A percentile compares a stretch with the other conserved stretches of the same genome.
Evolutionary conservation across 805 yeast genomes (phyloP).

Genomic region (Lachancea fermentati): DNA sequence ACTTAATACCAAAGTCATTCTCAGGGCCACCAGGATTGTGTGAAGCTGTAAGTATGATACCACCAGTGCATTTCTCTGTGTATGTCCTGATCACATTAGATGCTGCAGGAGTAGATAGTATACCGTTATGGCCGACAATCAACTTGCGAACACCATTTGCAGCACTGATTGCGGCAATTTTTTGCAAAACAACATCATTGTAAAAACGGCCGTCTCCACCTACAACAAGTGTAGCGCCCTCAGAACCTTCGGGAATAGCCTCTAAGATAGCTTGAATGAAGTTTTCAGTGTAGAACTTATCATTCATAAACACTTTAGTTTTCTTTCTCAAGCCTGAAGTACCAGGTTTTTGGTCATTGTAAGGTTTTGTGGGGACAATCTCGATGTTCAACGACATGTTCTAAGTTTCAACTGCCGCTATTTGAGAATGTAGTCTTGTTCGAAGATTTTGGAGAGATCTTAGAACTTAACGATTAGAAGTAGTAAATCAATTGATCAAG

Average conservation of each 20-base stretch:
- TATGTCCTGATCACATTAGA: conserved; percentile 82
- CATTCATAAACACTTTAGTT: conserved; percentile 71
- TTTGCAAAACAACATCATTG: conserved; percentile 72
- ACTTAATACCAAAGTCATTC: conserved; percentile 91
- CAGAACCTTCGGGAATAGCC: conserved; percentile 85
- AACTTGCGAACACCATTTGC: conserved; percentile 86
- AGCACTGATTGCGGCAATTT: conserved; percentile 77
- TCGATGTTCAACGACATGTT: conserved; percentile 26
- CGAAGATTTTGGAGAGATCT: too few species aligned
- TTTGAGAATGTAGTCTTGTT: too few species aligned
- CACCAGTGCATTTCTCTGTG: conserved; percentile 68
- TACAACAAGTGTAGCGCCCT: conserved; percentile 71
- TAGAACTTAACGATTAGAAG: too few species aligned
- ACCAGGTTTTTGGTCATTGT: conserved; percentile 92
- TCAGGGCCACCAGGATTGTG: conserved; percentile 97
- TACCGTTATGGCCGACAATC: conserved; percentile 82
- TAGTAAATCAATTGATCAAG: too few species aligned
- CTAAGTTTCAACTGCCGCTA: too few species aligned
- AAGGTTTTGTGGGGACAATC: conserved; percentile 62
- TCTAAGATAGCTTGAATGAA: conserved; percentile 81
- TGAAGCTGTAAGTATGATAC: conserved; percentile 91
- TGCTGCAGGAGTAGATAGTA: conserved; percentile 93
- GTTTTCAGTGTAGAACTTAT: conserved; percentile 81
- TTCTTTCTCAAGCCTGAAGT: conserved; percentile 95
- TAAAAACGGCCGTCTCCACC: conserved; percentile 98